Evolutionary conservation across 73 alveolate species (phyloP), one percentile per base, ranked within the genome.

Genomic region (Blepharisma japonicum): DNA sequence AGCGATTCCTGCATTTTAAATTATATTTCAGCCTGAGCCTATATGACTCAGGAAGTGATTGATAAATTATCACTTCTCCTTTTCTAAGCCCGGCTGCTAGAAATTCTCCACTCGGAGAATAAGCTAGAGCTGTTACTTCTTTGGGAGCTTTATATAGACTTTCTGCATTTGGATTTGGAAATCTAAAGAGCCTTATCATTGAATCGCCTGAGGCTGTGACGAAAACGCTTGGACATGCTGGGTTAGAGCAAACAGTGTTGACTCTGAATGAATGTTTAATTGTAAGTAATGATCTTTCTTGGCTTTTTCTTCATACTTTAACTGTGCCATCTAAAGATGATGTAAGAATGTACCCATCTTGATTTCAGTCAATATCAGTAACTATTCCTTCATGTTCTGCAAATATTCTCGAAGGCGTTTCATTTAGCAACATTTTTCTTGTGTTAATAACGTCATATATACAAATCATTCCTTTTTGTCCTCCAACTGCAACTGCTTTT

Each of bases 151-250:
- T 83, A 70, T 81, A 77, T 87, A 89, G 85, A 68, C 81, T 85
- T 49, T 68, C 72, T 6, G 80, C 89, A 56, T 76, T 87, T 56
- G 86, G 81, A 56, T 81, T 88, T 45, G 83, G 78, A 51, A 88
- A 76, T 56, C 79, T 79, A 89, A 91, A 93, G 6, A 93, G 68
- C 49, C 89, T 45, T 25, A 93, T 86, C 55, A 84, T 80, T 83
- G 86, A 84, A 66, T 88, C 95, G 67, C 90, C 84, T 46, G 96
- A 83, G n/a, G 97, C 98, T 2, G 96, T 83, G 47, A 86, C 91
- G 72, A 93, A 81, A 23, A 68, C 49, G 80, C 89, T 87, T 14
- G 79, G 90, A 18, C 77, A 66, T 23, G n/a, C 61, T 14, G 93
- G 90, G 68, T 77, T 82, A 79, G 88, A 93, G 45, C 85, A 21